Conservation (phyloP, 441 rosid genomes). For the Gossypium schwendimanii region DNA sequence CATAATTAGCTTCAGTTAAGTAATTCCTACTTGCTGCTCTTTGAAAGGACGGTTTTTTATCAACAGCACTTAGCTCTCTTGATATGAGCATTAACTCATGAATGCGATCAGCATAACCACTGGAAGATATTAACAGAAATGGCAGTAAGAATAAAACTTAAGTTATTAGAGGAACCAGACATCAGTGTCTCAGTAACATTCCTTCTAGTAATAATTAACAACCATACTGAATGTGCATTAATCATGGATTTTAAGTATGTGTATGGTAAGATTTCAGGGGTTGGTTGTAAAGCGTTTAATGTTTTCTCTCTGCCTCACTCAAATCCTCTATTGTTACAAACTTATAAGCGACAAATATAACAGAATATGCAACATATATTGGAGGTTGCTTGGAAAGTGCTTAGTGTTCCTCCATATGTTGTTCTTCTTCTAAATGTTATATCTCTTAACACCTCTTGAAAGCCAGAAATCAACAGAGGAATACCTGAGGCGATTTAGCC, state of each 20-base stretch:
- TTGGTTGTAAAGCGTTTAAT: not conserved
- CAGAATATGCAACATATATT: not conserved
- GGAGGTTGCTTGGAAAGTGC: not conserved
- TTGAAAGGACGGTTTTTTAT: constrained; percentile 46
- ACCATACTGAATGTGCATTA: not conserved
- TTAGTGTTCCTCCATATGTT: not conserved
- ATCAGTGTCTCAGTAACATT: not conserved
- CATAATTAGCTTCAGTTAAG: constrained; percentile 80
- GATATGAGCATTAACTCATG: constrained; percentile 82
- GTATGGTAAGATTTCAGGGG: not conserved
- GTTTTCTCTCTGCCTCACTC: not conserved
- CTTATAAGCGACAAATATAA: not conserved
- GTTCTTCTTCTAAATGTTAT: not conserved
- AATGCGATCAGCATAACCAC: constrained; percentile 99
- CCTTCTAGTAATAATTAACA: not conserved
- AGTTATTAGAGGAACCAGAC: not conserved
- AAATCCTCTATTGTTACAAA: not conserved
- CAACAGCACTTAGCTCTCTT: constrained; percentile 64
- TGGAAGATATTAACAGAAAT: constrained; percentile 27
- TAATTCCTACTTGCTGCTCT: constrained; percentile 64
- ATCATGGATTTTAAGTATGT: not conserved
- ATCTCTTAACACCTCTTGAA: not conserved
- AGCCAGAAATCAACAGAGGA: constrained; percentile 9
- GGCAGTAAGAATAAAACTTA: not conserved
- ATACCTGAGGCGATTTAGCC: constrained; percentile 94